Evolutionary conservation across 306 rosid genomes (phyloP).

Genomic region (Luffa acutangula): DNA sequence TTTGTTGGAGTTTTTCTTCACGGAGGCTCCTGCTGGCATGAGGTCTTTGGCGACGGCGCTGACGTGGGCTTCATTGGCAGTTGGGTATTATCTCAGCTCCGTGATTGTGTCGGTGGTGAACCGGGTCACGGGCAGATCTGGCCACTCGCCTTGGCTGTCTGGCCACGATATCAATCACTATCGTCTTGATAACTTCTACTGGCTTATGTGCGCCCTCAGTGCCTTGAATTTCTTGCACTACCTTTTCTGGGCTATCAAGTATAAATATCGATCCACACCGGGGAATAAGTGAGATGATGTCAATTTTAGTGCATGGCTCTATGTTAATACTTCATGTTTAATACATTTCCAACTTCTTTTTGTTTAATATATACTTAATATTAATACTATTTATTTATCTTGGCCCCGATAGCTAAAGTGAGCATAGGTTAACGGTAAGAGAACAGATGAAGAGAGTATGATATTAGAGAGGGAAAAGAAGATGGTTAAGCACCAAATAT

Average conservation of each 20-base stretch:
- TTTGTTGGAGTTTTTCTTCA: slow-evolving; percentile 77
- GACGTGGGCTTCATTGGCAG: slow-evolving; percentile 67
- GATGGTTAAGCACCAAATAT: no score
- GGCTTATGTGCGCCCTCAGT: slow-evolving; percentile 83
- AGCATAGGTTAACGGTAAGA: no score
- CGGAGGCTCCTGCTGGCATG: slow-evolving; percentile 69
- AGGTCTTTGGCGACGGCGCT: slow-evolving; percentile 67
- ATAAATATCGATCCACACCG: slow-evolving; percentile 50
- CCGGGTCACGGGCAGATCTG: slow-evolving; percentile 24
- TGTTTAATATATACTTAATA: no score
- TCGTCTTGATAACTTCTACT: slow-evolving; percentile 65
- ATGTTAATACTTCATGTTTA: background rate
- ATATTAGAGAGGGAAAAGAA: no score
- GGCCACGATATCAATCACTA: slow-evolving; percentile 49
- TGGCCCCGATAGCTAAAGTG: no score
- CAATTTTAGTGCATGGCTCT: background rate
- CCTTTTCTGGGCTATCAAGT: slow-evolving; percentile 57
- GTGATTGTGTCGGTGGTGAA: slow-evolving; percentile 56
- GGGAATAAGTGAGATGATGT: background rate
- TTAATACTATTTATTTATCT: no score
- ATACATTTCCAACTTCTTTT: slow-evolving; percentile 18
- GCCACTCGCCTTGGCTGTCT: slow-evolving; percentile 46
- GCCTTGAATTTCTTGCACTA: slow-evolving; percentile 69
- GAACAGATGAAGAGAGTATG: no score
- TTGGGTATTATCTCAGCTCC: slow-evolving; percentile 69